A percentile compares a stretch with the other conserved stretches of the same genome.
These are phyloP conservation scores for Fusarium buxicola DNA, from an alignment of 2,329 filamentous ascomycete genomes.

Conservation along the genomic window DNA sequence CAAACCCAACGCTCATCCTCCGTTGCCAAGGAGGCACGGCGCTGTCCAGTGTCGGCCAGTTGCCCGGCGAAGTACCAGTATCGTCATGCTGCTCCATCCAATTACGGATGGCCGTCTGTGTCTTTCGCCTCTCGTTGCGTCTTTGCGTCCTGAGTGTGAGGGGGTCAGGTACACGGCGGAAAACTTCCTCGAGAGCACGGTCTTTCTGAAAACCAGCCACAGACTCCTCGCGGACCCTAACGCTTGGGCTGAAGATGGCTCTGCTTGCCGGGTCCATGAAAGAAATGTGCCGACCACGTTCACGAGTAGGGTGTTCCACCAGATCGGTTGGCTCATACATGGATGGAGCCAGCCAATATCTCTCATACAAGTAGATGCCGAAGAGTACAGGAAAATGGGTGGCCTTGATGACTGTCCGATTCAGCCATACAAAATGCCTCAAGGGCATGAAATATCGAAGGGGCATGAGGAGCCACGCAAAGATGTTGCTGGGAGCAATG, in stretches of 20 bases:
- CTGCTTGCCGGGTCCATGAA: slow-evolving; percentile 67
- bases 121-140: slow-evolving; percentile 75
- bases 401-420: slow-evolving; percentile 89
- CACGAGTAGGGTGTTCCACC: slow-evolving; percentile 75
- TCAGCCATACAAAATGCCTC: slow-evolving; percentile 83
- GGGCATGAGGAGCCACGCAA: slow-evolving; percentile 90
- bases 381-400: slow-evolving; percentile 92
- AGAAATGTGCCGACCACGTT: slow-evolving; percentile 63
- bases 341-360: slow-evolving; percentile 77
- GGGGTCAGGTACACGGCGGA: slow-evolving; percentile 77
- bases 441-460: slow-evolving; percentile 84
- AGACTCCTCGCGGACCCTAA: slow-evolving; percentile 84
- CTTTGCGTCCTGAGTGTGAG: slow-evolving; percentile 69
- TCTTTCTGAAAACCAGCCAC: slow-evolving; percentile 92
- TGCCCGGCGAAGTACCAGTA: slow-evolving; percentile 57
- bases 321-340: slow-evolving; percentile 88
- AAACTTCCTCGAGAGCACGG: slow-evolving; percentile 89
- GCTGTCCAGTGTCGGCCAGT: slow-evolving; percentile 63
- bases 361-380: slow-evolving; percentile 88
- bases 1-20: slow-evolving; percentile 65
- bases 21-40: slow-evolving; percentile 61
- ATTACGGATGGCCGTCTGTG: slow-evolving; percentile 83
- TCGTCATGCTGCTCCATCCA: slow-evolving; percentile 86
- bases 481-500: slow-evolving; percentile 88
- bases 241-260: slow-evolving; percentile 77